phyloP scores from a whole-genome alignment of 1,284 basidiomycete genomes.

The Ceratobasidium sp. region DNA sequence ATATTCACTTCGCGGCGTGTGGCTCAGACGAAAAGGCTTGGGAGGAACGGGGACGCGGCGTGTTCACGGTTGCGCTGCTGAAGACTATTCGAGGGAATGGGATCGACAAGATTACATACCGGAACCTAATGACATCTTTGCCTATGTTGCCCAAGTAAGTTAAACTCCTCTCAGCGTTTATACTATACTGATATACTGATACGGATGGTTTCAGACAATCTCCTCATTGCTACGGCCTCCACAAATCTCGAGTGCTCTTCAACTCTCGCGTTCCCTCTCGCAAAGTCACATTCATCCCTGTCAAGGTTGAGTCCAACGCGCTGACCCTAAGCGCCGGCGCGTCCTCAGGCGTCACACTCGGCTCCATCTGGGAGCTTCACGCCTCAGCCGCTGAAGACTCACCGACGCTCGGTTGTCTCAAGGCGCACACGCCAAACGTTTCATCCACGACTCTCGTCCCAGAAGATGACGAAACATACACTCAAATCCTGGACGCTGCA shows the following conservation, averaged over 20 bases:
- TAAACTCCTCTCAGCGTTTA: not conserved
- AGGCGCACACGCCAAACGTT: conserved; percentile 2
- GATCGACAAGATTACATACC: conserved; percentile 65
- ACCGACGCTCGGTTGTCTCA: not conserved
- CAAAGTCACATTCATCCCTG: conserved; percentile 61
- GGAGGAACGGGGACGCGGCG: conserved; percentile 56
- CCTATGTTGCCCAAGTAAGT: conserved; percentile 47
- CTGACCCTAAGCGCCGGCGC: conserved; percentile 64
- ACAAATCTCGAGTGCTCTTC: conserved; percentile 64
- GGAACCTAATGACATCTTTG: conserved; percentile 56
- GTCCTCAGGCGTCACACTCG: conserved; percentile 68
- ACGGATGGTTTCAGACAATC: conserved; percentile 55
- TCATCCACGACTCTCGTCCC: not conserved
- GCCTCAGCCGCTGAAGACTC: conserved; percentile 66
- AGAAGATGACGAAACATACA: not conserved
- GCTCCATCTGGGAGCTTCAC: conserved; percentile 62
- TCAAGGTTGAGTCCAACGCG: conserved; percentile 52
- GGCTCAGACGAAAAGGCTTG: conserved; percentile 29
- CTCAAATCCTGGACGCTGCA: not conserved
- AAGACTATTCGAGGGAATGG: conserved; percentile 59
- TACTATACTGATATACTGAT: not conserved
- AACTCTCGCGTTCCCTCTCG: conserved; percentile 63
- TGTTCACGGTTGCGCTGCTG: conserved; percentile 66
- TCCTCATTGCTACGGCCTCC: conserved; percentile 62
- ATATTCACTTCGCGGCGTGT: conserved; percentile 32